These are phyloP conservation scores for Leavenworthia alabamica DNA, from an alignment of 345 rosid species.

Conservation along the genomic window DNA sequence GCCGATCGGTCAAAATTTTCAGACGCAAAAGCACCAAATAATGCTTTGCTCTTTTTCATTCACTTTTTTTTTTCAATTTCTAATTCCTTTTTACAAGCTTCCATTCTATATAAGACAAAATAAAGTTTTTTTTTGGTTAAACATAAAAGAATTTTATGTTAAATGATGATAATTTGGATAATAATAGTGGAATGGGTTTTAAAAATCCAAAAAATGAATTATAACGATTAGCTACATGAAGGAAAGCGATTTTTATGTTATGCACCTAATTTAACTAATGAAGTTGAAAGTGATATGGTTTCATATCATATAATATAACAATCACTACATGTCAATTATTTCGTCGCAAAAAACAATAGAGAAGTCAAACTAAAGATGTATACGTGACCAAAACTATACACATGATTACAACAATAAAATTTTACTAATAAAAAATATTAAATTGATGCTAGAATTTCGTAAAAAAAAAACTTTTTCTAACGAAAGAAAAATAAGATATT, in stretches of 20 bases:
- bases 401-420: too few relatives aligned
- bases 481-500: not conserved
- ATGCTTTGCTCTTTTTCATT: not conserved
- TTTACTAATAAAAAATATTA: not conserved
- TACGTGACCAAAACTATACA: too few relatives aligned
- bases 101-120: conserved; percentile 3
- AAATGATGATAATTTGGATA: not conserved
- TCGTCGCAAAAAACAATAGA: too few relatives aligned
- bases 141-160: not conserved
- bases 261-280: too few relatives aligned
- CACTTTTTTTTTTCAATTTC: not conserved
- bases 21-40: conserved; percentile 33
- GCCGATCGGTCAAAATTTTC: conserved; percentile 44
- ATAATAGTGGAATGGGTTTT: not conserved
- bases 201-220: too few relatives aligned
- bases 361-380: too few relatives aligned
- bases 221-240: too few relatives aligned
- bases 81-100: not conserved
- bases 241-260: too few relatives aligned
- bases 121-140: not conserved
- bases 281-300: too few relatives aligned
- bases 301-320: too few relatives aligned
- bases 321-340: too few relatives aligned
- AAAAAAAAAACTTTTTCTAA: not conserved
- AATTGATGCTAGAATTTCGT: not conserved